Conservation (phyloP, 208 protist genomes). For the Leishmania martiniquensis region DNA sequence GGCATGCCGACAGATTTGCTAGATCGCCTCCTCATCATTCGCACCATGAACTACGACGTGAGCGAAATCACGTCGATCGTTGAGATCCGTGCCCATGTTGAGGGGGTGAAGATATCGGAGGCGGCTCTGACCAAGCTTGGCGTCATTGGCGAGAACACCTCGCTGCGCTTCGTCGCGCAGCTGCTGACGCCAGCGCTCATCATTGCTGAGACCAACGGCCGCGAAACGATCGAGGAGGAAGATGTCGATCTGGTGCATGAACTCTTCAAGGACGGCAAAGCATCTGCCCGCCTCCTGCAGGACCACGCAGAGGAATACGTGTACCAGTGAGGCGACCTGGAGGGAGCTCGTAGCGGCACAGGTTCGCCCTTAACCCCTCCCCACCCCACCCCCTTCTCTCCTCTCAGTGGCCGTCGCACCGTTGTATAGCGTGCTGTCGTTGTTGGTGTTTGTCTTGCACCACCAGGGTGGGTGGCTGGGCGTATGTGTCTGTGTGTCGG, state of each 20-base stretch:
- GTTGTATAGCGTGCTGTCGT: background rate
- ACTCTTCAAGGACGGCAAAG: slow-evolving; percentile 99
- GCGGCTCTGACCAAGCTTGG: slow-evolving; percentile 92
- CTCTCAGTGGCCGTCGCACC: background rate
- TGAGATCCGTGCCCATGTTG: slow-evolving; percentile 94
- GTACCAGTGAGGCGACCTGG: slow-evolving; percentile 68
- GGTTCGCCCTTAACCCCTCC: background rate
- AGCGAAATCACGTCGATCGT: slow-evolving; percentile 98
- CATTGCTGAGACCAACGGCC: slow-evolving; percentile 95
- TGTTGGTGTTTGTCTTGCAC: background rate
- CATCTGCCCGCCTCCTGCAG: slow-evolving; percentile 89
- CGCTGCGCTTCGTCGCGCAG: slow-evolving; percentile 98
- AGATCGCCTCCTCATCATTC: slow-evolving; percentile 99
- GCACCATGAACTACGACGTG: slow-evolving; percentile 96
- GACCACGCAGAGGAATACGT: slow-evolving; percentile 92
- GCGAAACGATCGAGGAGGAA: slow-evolving; percentile 90
- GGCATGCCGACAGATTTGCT: slow-evolving; percentile 99
- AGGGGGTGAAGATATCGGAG: slow-evolving; percentile 95
- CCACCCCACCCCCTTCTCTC: background rate
- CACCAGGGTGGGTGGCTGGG: background rate
- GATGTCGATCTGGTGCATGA: slow-evolving; percentile 94
- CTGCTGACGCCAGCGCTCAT: slow-evolving; percentile 97
- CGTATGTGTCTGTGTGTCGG: background rate
- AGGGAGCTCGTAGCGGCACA: background rate
- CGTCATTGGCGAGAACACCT: slow-evolving; percentile 93